Base-by-base conservation (phyloP, 2,329 filamentous ascomycete species). In the Endocalyx cinctus region DNA sequence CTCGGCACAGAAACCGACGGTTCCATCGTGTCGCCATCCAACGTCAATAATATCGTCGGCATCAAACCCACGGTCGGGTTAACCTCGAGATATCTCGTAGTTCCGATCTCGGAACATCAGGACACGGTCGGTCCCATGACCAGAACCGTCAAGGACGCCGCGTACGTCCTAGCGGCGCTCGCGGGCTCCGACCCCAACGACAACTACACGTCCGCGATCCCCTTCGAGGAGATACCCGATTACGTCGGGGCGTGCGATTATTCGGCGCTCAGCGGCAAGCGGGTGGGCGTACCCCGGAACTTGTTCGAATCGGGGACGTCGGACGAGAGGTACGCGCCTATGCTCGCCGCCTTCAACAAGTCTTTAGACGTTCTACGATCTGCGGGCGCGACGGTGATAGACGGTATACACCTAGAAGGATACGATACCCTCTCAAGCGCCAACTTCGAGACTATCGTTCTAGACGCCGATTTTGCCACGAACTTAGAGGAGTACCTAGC, bases 61-160 rank as follows among this genome's bases (percentile, higher is more conserved):
- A 78, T 86, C 52, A 82, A 80, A 50, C 77, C 80, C 1, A 81
- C 78, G 0, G 74, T 83, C 2, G 81, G 80, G 0, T 61, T 84
- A 4, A 82, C 74, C 0, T 79, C 75, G 2, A 63, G 76, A 11
- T 60, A 71, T 38, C 63, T 82, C 5, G 80, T 84, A 2, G 73
- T 87, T 10, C 82, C 83, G 1, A 76, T 86, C 4, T 74, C 70
- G 3, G 57, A 70, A 19, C 71, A 77, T 45, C 77, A 82, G 47
- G 83, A 87, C 46, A 80, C 74, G 0, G 65, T 85, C 1, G 82
- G 83, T 0, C 67, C 73, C 0, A 77, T 87, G 57, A 75, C 74
- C 0, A 69, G 75, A 15, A 83, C 73, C 0, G 74, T 87, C 3
- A 69, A 69, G 11, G 83, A 87, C 47, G 80, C 81, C 0, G 74